These are phyloP conservation scores for Leccinum solheimii DNA, from an alignment of 1,284 basidiomycete genomes.

Conservation along the genomic window DNA sequence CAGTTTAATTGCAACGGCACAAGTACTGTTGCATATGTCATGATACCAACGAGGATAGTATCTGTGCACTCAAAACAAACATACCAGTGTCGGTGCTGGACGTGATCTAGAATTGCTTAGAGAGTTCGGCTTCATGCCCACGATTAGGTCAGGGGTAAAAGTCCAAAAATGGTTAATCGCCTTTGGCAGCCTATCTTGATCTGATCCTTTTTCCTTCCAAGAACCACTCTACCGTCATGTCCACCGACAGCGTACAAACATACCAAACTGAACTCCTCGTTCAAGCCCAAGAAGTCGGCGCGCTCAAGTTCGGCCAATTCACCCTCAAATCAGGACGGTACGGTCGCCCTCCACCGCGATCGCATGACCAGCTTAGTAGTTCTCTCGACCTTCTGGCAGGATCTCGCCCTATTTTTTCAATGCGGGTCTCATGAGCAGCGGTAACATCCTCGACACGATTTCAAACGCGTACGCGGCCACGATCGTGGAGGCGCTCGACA, in stretches of 20 bases:
- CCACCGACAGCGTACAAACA: slow-evolving; percentile 18
- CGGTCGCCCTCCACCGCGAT: slow-evolving; percentile 29
- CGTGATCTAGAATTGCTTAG: too few species aligned
- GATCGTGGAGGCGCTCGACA: slow-evolving; percentile 51
- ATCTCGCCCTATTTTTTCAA: slow-evolving; percentile 98
- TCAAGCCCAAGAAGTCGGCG: slow-evolving; percentile 53
- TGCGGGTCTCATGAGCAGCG: slow-evolving; percentile 85
- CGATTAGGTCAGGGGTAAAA: background rate
- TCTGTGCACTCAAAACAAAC: background rate
- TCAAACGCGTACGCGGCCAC: slow-evolving; percentile 88
- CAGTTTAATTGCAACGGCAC: too few species aligned
- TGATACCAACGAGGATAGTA: too few species aligned
- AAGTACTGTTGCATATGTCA: background rate
- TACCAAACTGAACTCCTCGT: slow-evolving; percentile 51
- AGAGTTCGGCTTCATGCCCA: too few species aligned
- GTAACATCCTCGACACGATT: slow-evolving; percentile 77
- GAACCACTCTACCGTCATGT: slow-evolving; percentile 18
- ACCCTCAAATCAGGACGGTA: slow-evolving; percentile 71
- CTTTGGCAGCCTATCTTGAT: background rate
- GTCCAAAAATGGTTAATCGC: background rate
- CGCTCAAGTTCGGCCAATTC: slow-evolving; percentile 77
- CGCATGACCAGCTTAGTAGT: background rate
- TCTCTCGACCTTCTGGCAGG: slow-evolving; percentile 40
- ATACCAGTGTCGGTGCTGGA: too few species aligned
- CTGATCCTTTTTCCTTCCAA: background rate